Evolutionary conservation across 2,329 filamentous ascomycete genomes (phyloP).

Genomic region (Epichloe scottii): DNA sequence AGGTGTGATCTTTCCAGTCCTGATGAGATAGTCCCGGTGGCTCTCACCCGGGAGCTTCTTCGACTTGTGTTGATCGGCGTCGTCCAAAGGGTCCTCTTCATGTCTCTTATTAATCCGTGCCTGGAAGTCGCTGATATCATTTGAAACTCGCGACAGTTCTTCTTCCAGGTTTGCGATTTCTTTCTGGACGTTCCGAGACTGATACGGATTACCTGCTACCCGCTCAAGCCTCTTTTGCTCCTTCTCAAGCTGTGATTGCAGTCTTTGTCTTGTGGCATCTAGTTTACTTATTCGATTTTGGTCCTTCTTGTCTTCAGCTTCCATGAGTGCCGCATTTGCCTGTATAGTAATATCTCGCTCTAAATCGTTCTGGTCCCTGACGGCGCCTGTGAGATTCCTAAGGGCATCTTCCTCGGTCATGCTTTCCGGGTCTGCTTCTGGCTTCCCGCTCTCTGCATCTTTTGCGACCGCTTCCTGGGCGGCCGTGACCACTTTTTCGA

Average conservation of each 20-base stretch:
- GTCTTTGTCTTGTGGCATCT: constrained; percentile 39
- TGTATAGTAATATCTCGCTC: constrained; percentile 70
- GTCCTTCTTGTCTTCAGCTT: constrained; percentile 51
- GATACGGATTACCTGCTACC: constrained; percentile 30
- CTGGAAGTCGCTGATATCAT: constrained; percentile 70
- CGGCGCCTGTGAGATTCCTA: constrained; percentile 50
- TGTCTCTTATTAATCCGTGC: constrained; percentile 68
- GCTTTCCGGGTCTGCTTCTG: constrained; percentile 13
- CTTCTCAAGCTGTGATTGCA: constrained; percentile 52
- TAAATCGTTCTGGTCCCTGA: constrained; percentile 79
- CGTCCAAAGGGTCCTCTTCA: constrained; percentile 33
- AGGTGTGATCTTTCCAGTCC: constrained; percentile 94
- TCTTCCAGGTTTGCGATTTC: constrained; percentile 55
- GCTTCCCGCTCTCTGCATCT: constrained; percentile 3
- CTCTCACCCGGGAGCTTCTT: constrained; percentile 65
- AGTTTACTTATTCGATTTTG: constrained; percentile 49
- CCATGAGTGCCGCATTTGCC: constrained; percentile 45
- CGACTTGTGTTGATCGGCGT: constrained; percentile 33
- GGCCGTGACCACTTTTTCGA: constrained; percentile 18
- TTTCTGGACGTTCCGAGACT: constrained; percentile 45
- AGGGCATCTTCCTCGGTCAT: constrained; percentile 49
- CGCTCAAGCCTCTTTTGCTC: constrained; percentile 34
- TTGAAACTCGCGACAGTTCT: constrained; percentile 51
- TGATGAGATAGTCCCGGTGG: constrained; percentile 78
- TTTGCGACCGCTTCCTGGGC: constrained; percentile 13